These are phyloP conservation scores for Verticillium nubilum DNA, from an alignment of 2,329 filamentous ascomycete species.

Conservation along the genomic window DNA sequence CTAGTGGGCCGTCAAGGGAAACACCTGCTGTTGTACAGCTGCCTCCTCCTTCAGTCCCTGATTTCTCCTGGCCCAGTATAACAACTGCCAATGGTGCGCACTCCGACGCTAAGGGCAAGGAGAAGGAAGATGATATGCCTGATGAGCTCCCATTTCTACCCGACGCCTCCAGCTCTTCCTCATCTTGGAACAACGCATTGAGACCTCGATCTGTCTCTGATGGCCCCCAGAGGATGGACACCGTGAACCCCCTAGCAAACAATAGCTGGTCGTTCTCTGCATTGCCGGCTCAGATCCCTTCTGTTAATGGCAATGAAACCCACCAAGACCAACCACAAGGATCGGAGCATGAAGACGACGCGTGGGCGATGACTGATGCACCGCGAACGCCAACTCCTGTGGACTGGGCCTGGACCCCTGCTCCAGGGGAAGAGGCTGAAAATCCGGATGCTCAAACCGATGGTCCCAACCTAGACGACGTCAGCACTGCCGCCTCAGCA, in stretches of 20 bases:
- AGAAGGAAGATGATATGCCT: constrained; percentile 9
- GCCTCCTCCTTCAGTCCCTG: constrained; percentile 9
- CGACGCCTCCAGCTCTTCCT: background rate
- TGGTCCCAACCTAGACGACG: background rate
- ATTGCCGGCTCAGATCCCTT: constrained; percentile 20
- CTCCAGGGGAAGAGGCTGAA: background rate
- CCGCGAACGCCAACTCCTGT: background rate
- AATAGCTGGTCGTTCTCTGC: constrained; percentile 56
- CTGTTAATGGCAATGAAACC: background rate
- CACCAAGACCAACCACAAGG: background rate
- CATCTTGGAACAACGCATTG: constrained; percentile 8
- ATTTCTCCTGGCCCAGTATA: constrained; percentile 10
- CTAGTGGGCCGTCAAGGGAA: background rate
- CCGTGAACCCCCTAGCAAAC: constrained; percentile 48
- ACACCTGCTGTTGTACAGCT: background rate
- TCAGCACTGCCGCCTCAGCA: background rate
- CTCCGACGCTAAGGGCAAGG: constrained; percentile 12
- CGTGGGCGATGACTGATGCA: background rate
- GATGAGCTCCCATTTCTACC: background rate
- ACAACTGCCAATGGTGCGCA: background rate
- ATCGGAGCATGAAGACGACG: background rate
- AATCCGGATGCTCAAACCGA: background rate
- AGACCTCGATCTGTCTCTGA: constrained; percentile 53
- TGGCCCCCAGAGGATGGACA: constrained; percentile 39
- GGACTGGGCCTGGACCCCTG: background rate